Percentiles rank a stretch among this genome's conserved stretches.
phyloP scores from a whole-genome alignment of 495 filamentous ascomycete species.

The Cairneyella variabilis region DNA sequence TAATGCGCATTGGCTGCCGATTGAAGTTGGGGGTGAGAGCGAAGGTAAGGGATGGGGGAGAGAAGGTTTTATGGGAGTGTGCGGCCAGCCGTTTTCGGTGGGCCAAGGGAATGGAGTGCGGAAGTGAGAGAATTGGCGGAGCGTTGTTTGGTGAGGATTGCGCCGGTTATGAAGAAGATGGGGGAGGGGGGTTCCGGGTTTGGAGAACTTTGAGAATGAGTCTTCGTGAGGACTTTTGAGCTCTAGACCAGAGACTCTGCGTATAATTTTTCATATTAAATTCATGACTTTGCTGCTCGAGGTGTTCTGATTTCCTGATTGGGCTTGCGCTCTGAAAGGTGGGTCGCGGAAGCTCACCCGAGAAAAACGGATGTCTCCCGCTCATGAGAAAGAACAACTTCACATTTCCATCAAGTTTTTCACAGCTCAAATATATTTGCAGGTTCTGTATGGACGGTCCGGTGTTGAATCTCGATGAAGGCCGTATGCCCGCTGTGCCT shows the following conservation, averaged over 20 bases:
- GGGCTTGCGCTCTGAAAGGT: too few relatives aligned
- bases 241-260: too few relatives aligned
- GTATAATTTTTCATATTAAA: too few relatives aligned
- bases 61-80: slow-evolving; percentile 12
- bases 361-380: neutral
- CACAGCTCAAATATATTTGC: too few relatives aligned
- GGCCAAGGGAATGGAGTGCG: slow-evolving; percentile 1
- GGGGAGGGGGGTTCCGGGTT: neutral
- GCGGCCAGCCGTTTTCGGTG: slow-evolving; percentile 15
- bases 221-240: too few relatives aligned
- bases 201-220: slow-evolving; percentile 6
- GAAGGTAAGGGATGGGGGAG: neutral
- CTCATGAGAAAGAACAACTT: too few relatives aligned
- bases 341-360: neutral
- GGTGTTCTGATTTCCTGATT: neutral
- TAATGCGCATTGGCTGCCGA: slow-evolving; percentile 11
- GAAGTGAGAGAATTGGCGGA: slow-evolving; percentile 5
- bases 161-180: slow-evolving; percentile 11
- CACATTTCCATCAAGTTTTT: too few relatives aligned
- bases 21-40: neutral
- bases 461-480: too few relatives aligned
- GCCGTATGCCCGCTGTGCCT: too few relatives aligned
- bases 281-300: too few relatives aligned
- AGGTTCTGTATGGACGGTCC: too few relatives aligned
- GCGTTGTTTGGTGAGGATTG: slow-evolving; percentile 11